Conservation (phyloP, 179 eudicot genomes). For the Beta lomatogona region DNA sequence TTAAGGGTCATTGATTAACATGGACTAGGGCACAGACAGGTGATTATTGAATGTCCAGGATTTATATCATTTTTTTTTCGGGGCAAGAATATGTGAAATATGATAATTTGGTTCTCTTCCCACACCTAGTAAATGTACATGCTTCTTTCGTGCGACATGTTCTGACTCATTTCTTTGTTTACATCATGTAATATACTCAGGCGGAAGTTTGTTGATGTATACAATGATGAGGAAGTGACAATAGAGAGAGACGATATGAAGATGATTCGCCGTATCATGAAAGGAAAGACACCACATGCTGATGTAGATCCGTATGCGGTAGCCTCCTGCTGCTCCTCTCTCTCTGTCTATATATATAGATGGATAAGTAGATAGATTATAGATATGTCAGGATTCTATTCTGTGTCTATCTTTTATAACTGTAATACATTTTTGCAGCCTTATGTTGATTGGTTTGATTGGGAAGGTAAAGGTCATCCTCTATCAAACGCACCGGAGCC, state of each 20-base stretch:
- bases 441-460: slow-evolving; percentile 86
- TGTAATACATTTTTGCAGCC: slow-evolving; percentile 53
- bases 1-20: not conserved
- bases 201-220: slow-evolving; percentile 79
- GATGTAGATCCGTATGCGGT: slow-evolving; percentile 90
- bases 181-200: slow-evolving; percentile 32
- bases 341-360: not conserved
- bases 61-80: not conserved
- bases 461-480: slow-evolving; percentile 78
- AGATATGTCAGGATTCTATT: not conserved
- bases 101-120: not conserved
- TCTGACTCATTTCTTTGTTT: not conserved
- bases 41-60: not conserved
- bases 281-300: slow-evolving; percentile 89
- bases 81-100: not conserved
- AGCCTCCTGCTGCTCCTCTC: slow-evolving; percentile 4
- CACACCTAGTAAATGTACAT: not conserved
- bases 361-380: no score
- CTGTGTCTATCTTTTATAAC: not conserved
- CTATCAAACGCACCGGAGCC: slow-evolving; percentile 91
- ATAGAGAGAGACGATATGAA: slow-evolving; percentile 66
- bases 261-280: slow-evolving; percentile 57
- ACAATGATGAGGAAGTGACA: slow-evolving; percentile 88
- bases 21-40: not conserved
- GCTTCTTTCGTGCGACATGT: not conserved